Base-by-base conservation (phyloP, 164 flowering plant species). In the Annona cherimola region DNA sequence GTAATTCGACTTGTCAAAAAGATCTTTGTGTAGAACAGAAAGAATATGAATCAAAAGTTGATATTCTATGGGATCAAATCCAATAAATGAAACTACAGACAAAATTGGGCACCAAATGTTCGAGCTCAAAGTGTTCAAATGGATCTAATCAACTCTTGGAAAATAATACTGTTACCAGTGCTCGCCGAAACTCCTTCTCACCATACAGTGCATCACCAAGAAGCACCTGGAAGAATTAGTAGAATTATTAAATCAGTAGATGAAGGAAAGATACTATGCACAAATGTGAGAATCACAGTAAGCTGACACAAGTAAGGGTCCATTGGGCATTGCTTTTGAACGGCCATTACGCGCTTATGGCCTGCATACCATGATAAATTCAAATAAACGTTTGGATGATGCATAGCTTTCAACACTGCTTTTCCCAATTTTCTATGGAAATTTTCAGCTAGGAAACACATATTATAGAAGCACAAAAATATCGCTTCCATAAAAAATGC, bases 151-250 rank as follows among this genome's bases (percentile, higher is more conserved):
- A 64, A 43, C 39, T 62, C 14, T 50, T 16, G 18, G 1, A 50
- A 50, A 50, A 50, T 26, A 26, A 26, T 26, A 61, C 7, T 19
- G 74, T 82, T 83, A 94, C 97, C 71, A 92, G 78, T 68, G 97
- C 97, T 84, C 98, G 81, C 60, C 85, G 80, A 74, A 83, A 85
- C 82, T 94, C 96, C 76, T 87, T 88, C 57, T 89, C 92, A 19
- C 88, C 91, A 79, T 82, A 89, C 73, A 92, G 81, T 6, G 97
- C 84, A 82, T 94, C 96, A 14, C 93, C 98, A 69, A 89, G 86
- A 74, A 90, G 89, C 74, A 90, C 89, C 98, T 94, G 79, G 55
- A 76, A 66, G 63, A 44, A 67, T 60, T 19, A 20, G 8, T 7
- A 42, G 4, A 42, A 7, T 12, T 61, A 63, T 61, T 66, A 66